A percentile compares a stretch with the other conserved stretches of the same genome.
phyloP scores from a whole-genome alignment of 2,329 filamentous ascomycete species.

The Xylaria sp. region DNA sequence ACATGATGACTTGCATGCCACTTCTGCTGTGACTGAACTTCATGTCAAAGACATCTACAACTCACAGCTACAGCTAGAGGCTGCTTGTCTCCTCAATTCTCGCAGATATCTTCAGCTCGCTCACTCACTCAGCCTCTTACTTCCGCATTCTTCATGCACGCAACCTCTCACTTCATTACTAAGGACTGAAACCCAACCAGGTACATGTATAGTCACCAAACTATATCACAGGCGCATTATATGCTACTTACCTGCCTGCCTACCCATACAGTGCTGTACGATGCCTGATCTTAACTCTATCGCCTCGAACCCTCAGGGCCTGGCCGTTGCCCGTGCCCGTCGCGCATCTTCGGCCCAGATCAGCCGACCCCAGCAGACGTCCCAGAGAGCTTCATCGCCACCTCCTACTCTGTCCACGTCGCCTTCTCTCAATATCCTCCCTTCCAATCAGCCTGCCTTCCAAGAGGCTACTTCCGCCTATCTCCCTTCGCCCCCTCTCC shows the following conservation, averaged over 20 bases:
- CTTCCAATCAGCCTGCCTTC: slow-evolving; percentile 61
- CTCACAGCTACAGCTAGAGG: not conserved
- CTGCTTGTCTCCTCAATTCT: not conserved
- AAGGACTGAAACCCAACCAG: not conserved
- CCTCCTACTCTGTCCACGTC: slow-evolving; percentile 50
- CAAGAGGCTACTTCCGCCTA: slow-evolving; percentile 54
- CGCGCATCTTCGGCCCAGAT: slow-evolving; percentile 60
- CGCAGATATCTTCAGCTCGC: not conserved
- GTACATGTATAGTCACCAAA: not conserved
- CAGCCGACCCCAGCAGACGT: slow-evolving; percentile 34
- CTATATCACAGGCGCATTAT: not conserved
- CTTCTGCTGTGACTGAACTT: slow-evolving; percentile 6
- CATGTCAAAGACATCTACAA: not conserved
- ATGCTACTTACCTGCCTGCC: not conserved
- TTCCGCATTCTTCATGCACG: not conserved
- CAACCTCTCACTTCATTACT: not conserved
- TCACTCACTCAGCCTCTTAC: not conserved
- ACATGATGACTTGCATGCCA: not conserved
- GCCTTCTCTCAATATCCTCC: slow-evolving; percentile 66
- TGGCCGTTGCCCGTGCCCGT: slow-evolving; percentile 57
- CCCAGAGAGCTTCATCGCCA: slow-evolving; percentile 41
- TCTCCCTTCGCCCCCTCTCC: slow-evolving; percentile 49
- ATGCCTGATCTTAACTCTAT: slow-evolving; percentile 65
- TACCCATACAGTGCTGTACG: slow-evolving; percentile 7
- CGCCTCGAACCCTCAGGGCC: slow-evolving; percentile 60